Evolutionary conservation across 164 flowering plant species (phyloP), one percentile per base, ranked within the genome.

Genomic region (Litsea cubeba): DNA sequence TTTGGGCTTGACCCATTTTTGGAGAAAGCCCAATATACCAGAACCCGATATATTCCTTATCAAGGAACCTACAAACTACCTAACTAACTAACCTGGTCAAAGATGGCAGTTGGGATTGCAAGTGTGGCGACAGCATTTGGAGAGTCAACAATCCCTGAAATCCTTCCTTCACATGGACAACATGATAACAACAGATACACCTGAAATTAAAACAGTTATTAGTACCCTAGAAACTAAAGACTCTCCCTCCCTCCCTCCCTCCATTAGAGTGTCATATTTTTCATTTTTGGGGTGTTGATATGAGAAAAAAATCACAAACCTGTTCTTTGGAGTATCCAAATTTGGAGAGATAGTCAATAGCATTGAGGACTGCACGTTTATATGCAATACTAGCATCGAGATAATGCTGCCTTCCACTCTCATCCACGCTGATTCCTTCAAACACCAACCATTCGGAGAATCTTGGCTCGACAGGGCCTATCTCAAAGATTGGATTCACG

Each of bases 401-500:
- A 77, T 81, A 95, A 78, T 95, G 99, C 73, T 95, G 95, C 81
- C 85, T 85, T 50, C 99, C 99, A 46, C 88, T 84, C 84, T 95
- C 99, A 78, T 95, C 98, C 49, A 95, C 99, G 70, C 96, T 95
- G 76, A 95, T 91, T 71, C 98, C 99, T 80, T 93, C 97, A 77
- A 95, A 95, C 15, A 95, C 98, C 79, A 95, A 69, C 99, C 99
- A 93, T 68, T 95, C 99, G 15, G 97, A 93, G 88, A 95, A 95
- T 78, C 96, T 86, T 58, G 98, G 99, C 76, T 95, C 97, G 1
- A 93, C 83, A 0, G 97, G 96, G 2, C 98, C 99, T 63, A 90
- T 95, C 85, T 93, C 98, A 57, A 93, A 95, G 81, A 95, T 91
- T 3, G 98, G 99, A 75, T 95, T 95, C 23, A 95, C 98, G 73